These are phyloP conservation scores for Psidium friedrichsthalianum DNA, from an alignment of 345 rosid species.

Conservation along the genomic window DNA sequence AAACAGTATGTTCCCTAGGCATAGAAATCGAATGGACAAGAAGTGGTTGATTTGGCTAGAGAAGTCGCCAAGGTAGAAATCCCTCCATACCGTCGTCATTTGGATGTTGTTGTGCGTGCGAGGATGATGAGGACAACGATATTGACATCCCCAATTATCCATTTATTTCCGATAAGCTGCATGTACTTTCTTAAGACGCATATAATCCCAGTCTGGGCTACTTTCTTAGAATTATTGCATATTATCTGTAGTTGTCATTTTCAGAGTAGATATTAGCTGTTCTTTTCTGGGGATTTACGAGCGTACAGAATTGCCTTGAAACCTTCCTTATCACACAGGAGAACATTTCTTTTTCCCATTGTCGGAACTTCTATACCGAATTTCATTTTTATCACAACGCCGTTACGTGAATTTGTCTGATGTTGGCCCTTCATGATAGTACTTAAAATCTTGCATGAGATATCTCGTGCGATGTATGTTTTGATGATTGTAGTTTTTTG, in stretches of 20 bases:
- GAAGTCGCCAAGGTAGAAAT: conserved; percentile 81
- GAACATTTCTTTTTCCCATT: not conserved
- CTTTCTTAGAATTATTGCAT: not conserved
- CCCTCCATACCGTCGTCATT: conserved; percentile 56
- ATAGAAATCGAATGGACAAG: conserved; percentile 72
- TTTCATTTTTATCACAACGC: not conserved
- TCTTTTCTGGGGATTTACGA: not conserved
- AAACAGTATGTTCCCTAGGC: conserved; percentile 86
- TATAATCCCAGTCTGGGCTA: not conserved
- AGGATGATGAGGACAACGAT: conserved; percentile 74
- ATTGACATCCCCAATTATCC: conserved; percentile 76
- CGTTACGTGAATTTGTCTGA: not conserved
- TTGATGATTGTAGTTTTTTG: not conserved
- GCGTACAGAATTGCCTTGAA: not conserved
- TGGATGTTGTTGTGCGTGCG: conserved; percentile 96
- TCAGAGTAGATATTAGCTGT: not conserved
- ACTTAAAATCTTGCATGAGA: not conserved
- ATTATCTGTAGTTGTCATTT: not conserved
- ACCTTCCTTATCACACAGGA: not conserved
- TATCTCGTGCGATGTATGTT: not conserved
- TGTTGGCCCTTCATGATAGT: no score
- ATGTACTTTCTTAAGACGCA: not conserved
- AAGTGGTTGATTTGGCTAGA: conserved; percentile 70
- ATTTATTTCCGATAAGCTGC: conserved; percentile 47
- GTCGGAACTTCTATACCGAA: not conserved